These are phyloP conservation scores for Termitomyces sp. DNA, from an alignment of 768 basidiomycete species.

Conservation along the genomic window DNA sequence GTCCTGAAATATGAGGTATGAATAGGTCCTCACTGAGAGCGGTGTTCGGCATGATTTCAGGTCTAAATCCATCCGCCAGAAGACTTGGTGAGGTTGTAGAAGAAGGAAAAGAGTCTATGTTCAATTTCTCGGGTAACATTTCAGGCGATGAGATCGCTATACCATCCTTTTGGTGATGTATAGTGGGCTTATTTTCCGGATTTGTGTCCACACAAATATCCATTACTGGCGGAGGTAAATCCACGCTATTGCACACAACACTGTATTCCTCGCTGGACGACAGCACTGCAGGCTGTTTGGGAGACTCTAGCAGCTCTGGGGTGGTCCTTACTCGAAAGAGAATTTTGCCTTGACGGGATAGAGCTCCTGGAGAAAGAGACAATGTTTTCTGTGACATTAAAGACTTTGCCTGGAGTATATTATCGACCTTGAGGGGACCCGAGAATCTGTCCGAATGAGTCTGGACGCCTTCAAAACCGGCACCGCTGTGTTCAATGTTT, in stretches of 20 bases:
- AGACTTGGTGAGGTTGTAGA: not conserved
- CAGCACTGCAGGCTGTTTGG: not conserved
- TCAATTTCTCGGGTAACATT: not conserved
- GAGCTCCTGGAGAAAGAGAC: not conserved
- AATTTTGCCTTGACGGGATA: not conserved
- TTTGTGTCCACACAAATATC: no score
- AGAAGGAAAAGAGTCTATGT: not conserved
- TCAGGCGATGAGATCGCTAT: not conserved
- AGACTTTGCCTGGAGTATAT: not conserved
- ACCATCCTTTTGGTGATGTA: not conserved
- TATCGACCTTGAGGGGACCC: not conserved
- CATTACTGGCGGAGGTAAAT: not conserved
- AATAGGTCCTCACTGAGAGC: not conserved
- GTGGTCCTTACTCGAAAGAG: not conserved
- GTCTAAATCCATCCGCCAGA: not conserved
- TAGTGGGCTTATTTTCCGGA: not conserved
- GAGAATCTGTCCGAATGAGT: not conserved
- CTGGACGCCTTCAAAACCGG: not conserved
- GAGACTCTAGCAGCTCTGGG: not conserved
- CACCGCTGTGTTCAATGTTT: not conserved
- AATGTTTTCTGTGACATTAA: not conserved
- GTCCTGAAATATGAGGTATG: not conserved
- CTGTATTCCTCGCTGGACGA: not conserved
- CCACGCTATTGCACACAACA: not conserved
- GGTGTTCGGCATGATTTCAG: not conserved